Evolutionary conservation across 2,329 filamentous ascomycete genomes (phyloP), one percentile per base, ranked within the genome.

Genomic region (Xylaria polymorpha): DNA sequence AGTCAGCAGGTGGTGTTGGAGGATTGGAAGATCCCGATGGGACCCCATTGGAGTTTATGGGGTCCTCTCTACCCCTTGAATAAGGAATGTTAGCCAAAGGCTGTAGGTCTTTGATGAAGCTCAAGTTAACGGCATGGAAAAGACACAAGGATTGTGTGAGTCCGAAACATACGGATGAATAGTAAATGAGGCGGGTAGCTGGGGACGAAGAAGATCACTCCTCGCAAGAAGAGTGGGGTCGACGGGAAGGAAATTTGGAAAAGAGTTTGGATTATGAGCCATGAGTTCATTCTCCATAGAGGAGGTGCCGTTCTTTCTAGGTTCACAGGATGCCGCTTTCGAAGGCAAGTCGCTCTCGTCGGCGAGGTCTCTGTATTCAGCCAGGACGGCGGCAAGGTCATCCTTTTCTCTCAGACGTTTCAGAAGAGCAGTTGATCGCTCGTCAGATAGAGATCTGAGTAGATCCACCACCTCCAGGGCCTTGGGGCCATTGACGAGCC

Each of bases 401-500:
- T 64, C 64, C 8, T 74, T 72, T 20, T 72, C 67, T 9, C 75
- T 71, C 0, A 79, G 55, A 10, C 65, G 22, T 3, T 66, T 59
- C 15, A 80, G 29, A 1, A 76, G 72, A 5, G 69, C 60, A 2
- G 65, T 25, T 5, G 73, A 72, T 25, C 74, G 71, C 0, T 65
- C 18, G 12, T 73, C 63, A 0, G 77, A 69, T 1, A 76, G 56
- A 18, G 69, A 63, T 41, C 71, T 73, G 3, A 79, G 60, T 1
- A 77, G 69, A 10, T 75, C 70, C 4, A 79, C 46, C 1, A 79
- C 22, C 46, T 80, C 77, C 1, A 71, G 57, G 14, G 63, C 62
- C 32, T 71, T 71, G 3, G 67, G 70, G 10, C 66, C 69, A 18
- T 70, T 60, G 35, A 70, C 66, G 20, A 64, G 35, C 51, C 66